These are phyloP conservation scores for Candida argentea DNA, from an alignment of 805 yeast species.

Conservation along the genomic window DNA sequence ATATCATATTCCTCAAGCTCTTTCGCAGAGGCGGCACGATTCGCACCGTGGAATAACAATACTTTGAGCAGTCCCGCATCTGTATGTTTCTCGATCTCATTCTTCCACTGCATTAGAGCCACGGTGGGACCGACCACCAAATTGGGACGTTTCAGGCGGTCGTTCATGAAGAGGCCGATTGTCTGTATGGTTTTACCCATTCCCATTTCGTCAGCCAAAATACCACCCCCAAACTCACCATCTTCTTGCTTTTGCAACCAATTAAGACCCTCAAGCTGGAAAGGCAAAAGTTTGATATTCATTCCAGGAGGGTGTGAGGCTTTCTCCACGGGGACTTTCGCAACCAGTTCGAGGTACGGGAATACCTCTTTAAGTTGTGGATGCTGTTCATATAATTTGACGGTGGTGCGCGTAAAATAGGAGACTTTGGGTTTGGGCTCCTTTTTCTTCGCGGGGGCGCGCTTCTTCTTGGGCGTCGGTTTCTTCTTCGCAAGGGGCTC, in stretches of 20 bases:
- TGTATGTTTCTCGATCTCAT: constrained; percentile 83
- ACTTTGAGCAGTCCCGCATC: constrained; percentile 52
- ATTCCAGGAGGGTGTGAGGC: constrained; percentile 75
- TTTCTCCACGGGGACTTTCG: constrained; percentile 37
- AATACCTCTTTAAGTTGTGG: constrained; percentile 72
- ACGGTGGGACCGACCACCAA: constrained; percentile 96
- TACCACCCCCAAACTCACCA: constrained; percentile 74
- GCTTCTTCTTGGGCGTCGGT: constrained; percentile 10
- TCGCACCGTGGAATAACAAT: constrained; percentile 78
- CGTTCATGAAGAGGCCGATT: constrained; percentile 73
- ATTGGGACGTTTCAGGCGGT: constrained; percentile 58
- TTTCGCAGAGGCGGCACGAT: constrained; percentile 46
- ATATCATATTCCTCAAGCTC: constrained; percentile 65
- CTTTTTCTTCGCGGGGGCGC: constrained; percentile 20
- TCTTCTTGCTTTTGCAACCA: constrained; percentile 85
- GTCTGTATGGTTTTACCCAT: constrained; percentile 99
- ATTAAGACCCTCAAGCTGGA: constrained; percentile 85
- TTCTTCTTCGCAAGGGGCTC: constrained; percentile 6
- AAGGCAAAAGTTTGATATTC: constrained; percentile 68
- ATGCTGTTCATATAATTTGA: constrained; percentile 59
- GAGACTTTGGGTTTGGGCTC: constrained; percentile 50
- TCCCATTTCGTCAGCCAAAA: constrained; percentile 98
- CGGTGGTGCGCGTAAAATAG: constrained; percentile 60
- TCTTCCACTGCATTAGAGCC: constrained; percentile 97
- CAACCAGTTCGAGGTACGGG: constrained; percentile 43